These are phyloP conservation scores for Mortierella sp. DNA, from an alignment of 371 early-diverging fungal species.

Conservation along the genomic window DNA sequence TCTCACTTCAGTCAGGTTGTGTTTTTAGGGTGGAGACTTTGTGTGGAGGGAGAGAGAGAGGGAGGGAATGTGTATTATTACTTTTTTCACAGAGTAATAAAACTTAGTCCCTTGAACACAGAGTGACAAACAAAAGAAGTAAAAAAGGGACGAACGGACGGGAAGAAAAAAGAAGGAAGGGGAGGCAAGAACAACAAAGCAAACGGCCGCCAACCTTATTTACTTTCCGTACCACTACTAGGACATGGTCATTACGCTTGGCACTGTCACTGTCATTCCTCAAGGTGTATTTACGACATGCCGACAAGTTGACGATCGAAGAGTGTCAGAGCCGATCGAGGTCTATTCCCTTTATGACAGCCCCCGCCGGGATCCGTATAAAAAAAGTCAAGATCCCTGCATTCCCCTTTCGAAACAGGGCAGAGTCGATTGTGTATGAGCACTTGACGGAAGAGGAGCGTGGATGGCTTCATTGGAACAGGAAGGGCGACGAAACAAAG, in stretches of 20 bases:
- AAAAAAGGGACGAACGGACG: neutral
- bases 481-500: neutral
- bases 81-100: neutral
- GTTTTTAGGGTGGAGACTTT: neutral
- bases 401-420: constrained; percentile 30
- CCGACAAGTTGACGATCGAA: constrained; percentile 33
- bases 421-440: constrained; percentile 34
- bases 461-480: constrained; percentile 12
- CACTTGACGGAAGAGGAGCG: constrained; percentile 37
- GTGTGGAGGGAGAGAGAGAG: neutral
- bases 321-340: constrained; percentile 41
- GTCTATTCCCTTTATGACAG: constrained; percentile 51
- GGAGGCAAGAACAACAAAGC: neutral
- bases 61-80: too few species aligned
- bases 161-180: neutral
- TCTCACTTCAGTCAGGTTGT: neutral
- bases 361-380: constrained; percentile 31
- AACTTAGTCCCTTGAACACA: neutral
- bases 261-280: constrained; percentile 44
- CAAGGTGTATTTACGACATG: constrained; percentile 25
- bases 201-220: constrained; percentile 13
- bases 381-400: constrained; percentile 44
- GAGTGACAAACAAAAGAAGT: neutral
- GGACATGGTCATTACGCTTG: constrained; percentile 28
- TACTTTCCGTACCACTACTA: neutral